Percentiles rank a stretch among this genome's conserved stretches.
These are phyloP conservation scores for Yamadazyma sp. DNA, from an alignment of 1,139 yeast species.

Conservation along the genomic window DNA sequence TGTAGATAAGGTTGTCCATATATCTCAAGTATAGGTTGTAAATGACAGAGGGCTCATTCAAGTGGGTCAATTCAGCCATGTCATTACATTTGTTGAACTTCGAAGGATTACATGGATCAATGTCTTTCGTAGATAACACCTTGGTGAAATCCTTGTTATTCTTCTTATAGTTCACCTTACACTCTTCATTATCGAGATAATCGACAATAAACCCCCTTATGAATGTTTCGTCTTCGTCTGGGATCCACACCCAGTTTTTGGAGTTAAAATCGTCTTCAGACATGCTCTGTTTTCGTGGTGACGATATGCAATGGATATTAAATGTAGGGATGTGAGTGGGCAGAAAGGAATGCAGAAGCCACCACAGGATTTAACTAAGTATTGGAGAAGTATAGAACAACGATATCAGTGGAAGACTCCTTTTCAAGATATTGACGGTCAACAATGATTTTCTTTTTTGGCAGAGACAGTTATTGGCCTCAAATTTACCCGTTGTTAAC, in stretches of 20 bases:
- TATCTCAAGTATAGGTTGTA: conserved; percentile 80
- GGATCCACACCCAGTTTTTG: conserved; percentile 79
- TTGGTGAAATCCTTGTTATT: conserved; percentile 38
- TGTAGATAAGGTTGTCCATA: conserved; percentile 73
- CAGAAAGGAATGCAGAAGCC: too few relatives aligned
- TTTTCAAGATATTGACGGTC: too few relatives aligned
- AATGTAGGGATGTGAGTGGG: too few relatives aligned
- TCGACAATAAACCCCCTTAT: conserved; percentile 67
- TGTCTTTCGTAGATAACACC: conserved; percentile 41
- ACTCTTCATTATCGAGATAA: conserved; percentile 48
- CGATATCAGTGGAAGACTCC: too few relatives aligned
- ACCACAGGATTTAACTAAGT: too few relatives aligned
- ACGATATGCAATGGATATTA: too few relatives aligned
- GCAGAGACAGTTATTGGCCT: too few relatives aligned
- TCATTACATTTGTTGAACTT: conserved; percentile 90
- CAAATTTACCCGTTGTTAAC: conserved; percentile 1
- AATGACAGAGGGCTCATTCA: conserved; percentile 93
- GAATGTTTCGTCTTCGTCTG: conserved; percentile 65
- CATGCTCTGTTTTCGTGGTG: conserved; percentile 14
- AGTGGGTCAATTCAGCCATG: conserved; percentile 92
- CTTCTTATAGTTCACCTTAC: conserved; percentile 51
- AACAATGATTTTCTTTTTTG: too few relatives aligned
- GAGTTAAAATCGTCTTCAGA: conserved; percentile 48
- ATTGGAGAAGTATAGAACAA: too few relatives aligned
- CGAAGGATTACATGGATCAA: conserved; percentile 82